These are phyloP conservation scores for Pseudocercospora vitis DNA, from an alignment of 2,329 filamentous ascomycete genomes.

Conservation along the genomic window DNA sequence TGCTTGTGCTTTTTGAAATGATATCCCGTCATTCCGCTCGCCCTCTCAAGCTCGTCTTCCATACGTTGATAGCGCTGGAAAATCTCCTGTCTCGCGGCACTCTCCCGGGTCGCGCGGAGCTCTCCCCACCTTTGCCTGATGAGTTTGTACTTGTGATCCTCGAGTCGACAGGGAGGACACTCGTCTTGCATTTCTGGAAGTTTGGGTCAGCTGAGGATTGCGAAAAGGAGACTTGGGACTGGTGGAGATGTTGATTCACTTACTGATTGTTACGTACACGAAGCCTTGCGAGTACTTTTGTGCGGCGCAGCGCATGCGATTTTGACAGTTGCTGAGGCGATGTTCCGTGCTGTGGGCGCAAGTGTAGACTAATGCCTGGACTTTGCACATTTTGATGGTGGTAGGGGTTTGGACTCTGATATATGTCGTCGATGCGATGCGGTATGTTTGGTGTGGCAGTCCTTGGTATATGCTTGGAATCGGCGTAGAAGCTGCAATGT, in stretches of 20 bases:
- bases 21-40: not conserved
- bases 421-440: not conserved
- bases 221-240: no score
- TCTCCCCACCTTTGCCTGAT: no score
- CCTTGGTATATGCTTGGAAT: not conserved
- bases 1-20: not conserved
- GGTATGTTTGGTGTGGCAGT: not conserved
- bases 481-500: no score
- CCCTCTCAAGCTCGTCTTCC: not conserved
- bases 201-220: no score
- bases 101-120: not conserved
- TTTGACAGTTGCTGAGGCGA: not conserved
- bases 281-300: not conserved
- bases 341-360: not conserved
- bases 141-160: not conserved
- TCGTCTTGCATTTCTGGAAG: not conserved
- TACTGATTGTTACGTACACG: not conserved
- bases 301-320: not conserved
- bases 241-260: not conserved
- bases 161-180: not conserved
- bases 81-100: not conserved
- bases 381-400: constrained; percentile 8
- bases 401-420: not conserved
- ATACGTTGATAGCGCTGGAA: no score
- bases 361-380: not conserved